Evolutionary conservation across 2,329 filamentous ascomycete genomes (phyloP), one percentile per base, ranked within the genome.

Genomic region (Botrytis elliptica): DNA sequence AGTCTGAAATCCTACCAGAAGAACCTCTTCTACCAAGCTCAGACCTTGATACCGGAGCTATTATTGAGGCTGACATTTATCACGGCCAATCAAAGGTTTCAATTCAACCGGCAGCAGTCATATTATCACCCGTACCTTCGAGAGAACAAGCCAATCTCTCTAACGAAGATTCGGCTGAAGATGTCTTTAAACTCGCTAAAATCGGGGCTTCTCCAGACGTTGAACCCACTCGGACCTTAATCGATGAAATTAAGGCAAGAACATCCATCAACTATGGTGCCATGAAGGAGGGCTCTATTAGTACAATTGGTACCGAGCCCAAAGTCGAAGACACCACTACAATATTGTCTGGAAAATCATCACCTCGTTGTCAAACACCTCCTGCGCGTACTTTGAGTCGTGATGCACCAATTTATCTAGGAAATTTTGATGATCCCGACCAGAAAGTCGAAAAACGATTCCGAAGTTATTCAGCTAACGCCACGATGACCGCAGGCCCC

Each of bases 391-490:
- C 16, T 33, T 57, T 57, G n/a, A 42, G 40, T 52, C 22, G 55
- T 16, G 33, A 67, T 38, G 46, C 66, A 44, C 66, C 66, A 42
- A 42, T 69, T 7, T 69, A 69, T 42, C 25, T 69, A 0, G 49
- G n/a, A 0, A 8, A 20, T 29, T 42, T 69, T 14, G 38, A 57
- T 69, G 25, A 6, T 18, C 49, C n/a, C 12, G 18, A 16, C 7
- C 49, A 18, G n/a, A 33, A 12, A 4, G 16, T 29, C 44, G 12
- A 44, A 36, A 40, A 33, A 16, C 18, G 52, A 68, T 49, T 49
- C 29, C 69, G 70, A 59, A 72, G 70, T 52, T 33, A 25, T 42
- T 72, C 70, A 18, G 29, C 63, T 29, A 36, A 22, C 9, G 29
- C 40, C 18, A 55, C 5, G 33, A 42, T 42, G 5, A 55, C 52